Conservation (phyloP, 192 early-diverging fungal genomes). For the Entomortierella chlamydospora region DNA sequence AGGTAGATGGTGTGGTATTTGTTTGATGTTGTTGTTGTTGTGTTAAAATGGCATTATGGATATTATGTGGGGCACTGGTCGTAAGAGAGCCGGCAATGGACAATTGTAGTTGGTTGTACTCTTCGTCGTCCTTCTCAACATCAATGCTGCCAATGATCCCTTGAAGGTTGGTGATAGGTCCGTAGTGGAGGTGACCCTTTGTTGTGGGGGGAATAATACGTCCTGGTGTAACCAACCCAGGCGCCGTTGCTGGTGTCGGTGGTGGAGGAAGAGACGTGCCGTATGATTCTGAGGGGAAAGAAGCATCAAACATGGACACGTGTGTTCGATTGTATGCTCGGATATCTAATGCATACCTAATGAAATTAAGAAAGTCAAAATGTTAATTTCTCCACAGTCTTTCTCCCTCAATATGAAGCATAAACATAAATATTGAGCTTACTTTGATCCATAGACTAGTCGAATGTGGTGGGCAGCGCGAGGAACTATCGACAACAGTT, state of each 20-base stretch:
- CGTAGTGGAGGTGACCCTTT: constrained; percentile 34
- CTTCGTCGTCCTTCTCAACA: constrained; percentile 41
- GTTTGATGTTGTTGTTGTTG: background rate
- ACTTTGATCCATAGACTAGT: constrained; percentile 47
- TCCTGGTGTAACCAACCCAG: constrained; percentile 24
- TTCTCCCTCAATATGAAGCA: no score
- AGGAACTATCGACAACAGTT: constrained; percentile 36
- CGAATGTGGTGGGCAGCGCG: constrained; percentile 47
- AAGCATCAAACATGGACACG: constrained; percentile 42
- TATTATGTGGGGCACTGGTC: background rate
- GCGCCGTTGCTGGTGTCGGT: constrained; percentile 23
- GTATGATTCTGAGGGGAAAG: constrained; percentile 41
- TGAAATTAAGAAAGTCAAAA: background rate
- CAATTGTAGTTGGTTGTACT: constrained; percentile 18
- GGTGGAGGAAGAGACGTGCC: constrained; percentile 32
- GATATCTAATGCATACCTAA: constrained; percentile 46
- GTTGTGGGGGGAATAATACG: constrained; percentile 34
- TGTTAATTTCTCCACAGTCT: background rate
- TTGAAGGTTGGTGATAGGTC: constrained; percentile 27
- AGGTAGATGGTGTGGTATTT: background rate
- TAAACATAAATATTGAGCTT: background rate
- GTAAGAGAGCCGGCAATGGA: background rate
- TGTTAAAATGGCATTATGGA: background rate
- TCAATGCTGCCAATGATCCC: constrained; percentile 32
- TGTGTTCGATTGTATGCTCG: constrained; percentile 37